Conservation (phyloP, 306 rosid species). For the Lupinus albus region DNA sequence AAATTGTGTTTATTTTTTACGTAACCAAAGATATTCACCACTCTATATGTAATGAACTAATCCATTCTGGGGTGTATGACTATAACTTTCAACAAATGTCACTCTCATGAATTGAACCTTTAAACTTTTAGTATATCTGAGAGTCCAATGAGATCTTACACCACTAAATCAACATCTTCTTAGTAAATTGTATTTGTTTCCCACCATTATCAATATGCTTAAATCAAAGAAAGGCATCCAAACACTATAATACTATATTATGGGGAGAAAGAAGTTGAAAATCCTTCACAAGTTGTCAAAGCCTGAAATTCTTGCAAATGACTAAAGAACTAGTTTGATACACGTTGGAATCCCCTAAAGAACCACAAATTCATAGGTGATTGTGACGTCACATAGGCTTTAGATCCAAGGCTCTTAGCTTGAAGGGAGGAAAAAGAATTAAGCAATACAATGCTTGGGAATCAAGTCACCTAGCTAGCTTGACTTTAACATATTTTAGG, state of each 20-base stretch:
- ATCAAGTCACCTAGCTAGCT: slow-evolving; percentile 42
- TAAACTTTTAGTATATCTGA: no score
- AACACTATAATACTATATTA: not conserved
- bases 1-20: no score
- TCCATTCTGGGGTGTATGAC: no score
- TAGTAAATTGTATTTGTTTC: no score
- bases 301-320: not conserved
- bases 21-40: no score
- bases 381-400: slow-evolving; percentile 36
- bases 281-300: slow-evolving; percentile 8
- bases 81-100: no score
- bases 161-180: no score
- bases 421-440: slow-evolving; percentile 1
- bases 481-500: slow-evolving; percentile 19
- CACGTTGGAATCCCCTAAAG: slow-evolving; percentile 47
- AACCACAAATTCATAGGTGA: not conserved
- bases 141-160: no score
- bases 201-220: no score
- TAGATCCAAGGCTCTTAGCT: slow-evolving; percentile 41
- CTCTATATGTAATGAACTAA: no score
- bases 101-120: no score
- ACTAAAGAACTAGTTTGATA: slow-evolving; percentile 37
- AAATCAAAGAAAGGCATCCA: no score
- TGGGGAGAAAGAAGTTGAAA: not conserved
- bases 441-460: slow-evolving; percentile 43